Conservation (phyloP, 1,139 yeast genomes). For the Hansenula lynferdii region DNA sequence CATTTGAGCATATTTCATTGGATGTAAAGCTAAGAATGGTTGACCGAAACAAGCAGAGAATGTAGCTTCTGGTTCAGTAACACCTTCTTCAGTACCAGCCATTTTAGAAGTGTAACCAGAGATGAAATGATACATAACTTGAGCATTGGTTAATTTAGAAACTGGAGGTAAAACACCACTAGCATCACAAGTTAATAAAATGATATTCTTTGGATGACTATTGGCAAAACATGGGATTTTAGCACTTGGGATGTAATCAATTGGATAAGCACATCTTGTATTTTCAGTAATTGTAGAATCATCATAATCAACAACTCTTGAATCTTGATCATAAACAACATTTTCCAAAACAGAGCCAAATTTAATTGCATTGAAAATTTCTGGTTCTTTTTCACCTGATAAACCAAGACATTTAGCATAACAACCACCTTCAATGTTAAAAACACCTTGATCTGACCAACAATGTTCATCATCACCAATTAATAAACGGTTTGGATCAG, state of each 20-base stretch:
- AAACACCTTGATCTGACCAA: conserved; percentile 98
- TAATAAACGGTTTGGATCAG: conserved; percentile 90
- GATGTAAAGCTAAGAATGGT: conserved; percentile 97
- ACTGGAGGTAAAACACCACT: conserved; percentile 98
- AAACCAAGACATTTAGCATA: conserved; percentile 96
- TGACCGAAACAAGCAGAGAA: conserved; percentile 99
- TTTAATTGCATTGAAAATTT: conserved; percentile 90
- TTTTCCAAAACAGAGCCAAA: conserved; percentile 95
- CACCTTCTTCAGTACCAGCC: conserved; percentile 99
- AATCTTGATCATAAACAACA: conserved; percentile 74
- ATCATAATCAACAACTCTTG: conserved; percentile 83
- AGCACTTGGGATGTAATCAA: conserved; percentile 94
- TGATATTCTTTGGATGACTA: conserved; percentile 87
- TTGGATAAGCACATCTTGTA: conserved; percentile 98
- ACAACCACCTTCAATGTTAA: conserved; percentile 99
- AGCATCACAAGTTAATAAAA: conserved; percentile 95
- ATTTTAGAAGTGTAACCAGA: conserved; percentile 98
- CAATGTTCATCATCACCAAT: conserved; percentile 99
- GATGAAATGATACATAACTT: conserved; percentile 98
- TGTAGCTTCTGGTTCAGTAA: conserved; percentile 97
- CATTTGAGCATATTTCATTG: conserved; percentile 97
- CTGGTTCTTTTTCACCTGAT: conserved; percentile 92
- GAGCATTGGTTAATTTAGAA: conserved; percentile 88
- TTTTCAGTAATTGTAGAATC: conserved; percentile 87
- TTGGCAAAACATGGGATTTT: conserved; percentile 92